These are phyloP conservation scores for Candida succiphila DNA, from an alignment of 805 yeast genomes.

Conservation along the genomic window DNA sequence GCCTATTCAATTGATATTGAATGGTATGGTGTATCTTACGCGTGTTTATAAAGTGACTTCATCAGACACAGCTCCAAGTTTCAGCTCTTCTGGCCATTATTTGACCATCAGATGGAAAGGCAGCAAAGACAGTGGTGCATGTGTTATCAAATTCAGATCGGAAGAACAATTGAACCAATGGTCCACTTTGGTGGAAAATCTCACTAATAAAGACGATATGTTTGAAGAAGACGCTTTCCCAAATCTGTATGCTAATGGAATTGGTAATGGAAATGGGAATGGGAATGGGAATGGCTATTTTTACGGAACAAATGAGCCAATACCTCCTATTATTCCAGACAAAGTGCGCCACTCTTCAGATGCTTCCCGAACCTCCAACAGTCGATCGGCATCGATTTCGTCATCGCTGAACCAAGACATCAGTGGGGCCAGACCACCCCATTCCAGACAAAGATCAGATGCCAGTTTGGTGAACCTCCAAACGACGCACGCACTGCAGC, in stretches of 20 bases:
- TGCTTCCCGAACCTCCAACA: slow-evolving; percentile 8
- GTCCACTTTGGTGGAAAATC: slow-evolving; percentile 53
- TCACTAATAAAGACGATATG: slow-evolving; percentile 24
- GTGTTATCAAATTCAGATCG: slow-evolving; percentile 69
- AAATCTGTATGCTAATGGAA: no score
- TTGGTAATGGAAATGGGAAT: no score
- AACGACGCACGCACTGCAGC: no score
- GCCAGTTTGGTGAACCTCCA: slow-evolving; percentile 3
- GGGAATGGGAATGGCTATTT: no score
- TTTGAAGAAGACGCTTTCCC: slow-evolving; percentile 4
- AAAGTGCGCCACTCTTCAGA: slow-evolving; percentile 2
- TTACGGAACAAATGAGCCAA: background rate
- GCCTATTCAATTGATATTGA: slow-evolving; percentile 12
- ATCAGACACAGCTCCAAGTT: slow-evolving; percentile 21
- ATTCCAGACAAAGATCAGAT: slow-evolving; percentile 5
- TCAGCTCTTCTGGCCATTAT: slow-evolving; percentile 36
- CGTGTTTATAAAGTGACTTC: slow-evolving; percentile 16
- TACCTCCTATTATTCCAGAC: background rate
- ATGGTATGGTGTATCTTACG: slow-evolving; percentile 21
- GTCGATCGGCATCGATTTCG: slow-evolving; percentile 15
- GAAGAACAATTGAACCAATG: slow-evolving; percentile 82
- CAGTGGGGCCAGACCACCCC: background rate
- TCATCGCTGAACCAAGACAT: slow-evolving; percentile 4
- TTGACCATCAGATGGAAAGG: slow-evolving; percentile 76
- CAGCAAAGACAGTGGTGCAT: slow-evolving; percentile 76